phyloP scores from a whole-genome alignment of 1,284 basidiomycete species.

The Acaromyces ingoldii region DNA sequence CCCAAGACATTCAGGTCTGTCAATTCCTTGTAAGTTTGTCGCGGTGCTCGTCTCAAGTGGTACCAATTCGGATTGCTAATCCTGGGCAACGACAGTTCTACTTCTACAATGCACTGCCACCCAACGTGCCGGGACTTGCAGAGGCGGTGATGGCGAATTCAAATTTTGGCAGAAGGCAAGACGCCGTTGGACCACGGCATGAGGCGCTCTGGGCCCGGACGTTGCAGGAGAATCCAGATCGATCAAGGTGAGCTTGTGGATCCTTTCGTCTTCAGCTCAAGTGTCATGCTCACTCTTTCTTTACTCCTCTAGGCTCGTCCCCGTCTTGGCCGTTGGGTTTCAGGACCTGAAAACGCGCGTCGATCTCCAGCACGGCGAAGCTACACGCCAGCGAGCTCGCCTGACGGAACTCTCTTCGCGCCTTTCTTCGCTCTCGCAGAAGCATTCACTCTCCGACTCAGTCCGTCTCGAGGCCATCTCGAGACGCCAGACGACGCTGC shows the following conservation, averaged over 20 bases:
- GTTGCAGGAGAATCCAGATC: slow-evolving; percentile 44
- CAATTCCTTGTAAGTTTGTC: slow-evolving; percentile 25
- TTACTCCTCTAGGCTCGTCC: slow-evolving; percentile 32
- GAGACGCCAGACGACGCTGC: slow-evolving; percentile 34
- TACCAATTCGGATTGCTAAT: slow-evolving; percentile 3
- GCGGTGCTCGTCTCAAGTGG: background rate
- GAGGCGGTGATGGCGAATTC: slow-evolving; percentile 29
- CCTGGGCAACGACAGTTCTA: slow-evolving; percentile 12
- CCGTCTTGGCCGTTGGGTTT: slow-evolving; percentile 47
- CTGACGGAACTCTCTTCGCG: slow-evolving; percentile 19
- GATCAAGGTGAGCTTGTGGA: slow-evolving; percentile 17
- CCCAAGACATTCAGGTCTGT: slow-evolving; percentile 35
- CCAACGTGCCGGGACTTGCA: background rate
- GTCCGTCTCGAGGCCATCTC: slow-evolving; percentile 33
- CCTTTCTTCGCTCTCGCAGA: slow-evolving; percentile 28
- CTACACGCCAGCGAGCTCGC: slow-evolving; percentile 27
- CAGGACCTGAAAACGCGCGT: slow-evolving; percentile 38
- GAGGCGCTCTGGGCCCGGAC: slow-evolving; percentile 44
- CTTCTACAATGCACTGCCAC: slow-evolving; percentile 34
- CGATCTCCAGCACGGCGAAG: slow-evolving; percentile 33
- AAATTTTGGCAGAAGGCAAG: slow-evolving; percentile 31
- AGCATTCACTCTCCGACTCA: slow-evolving; percentile 36
- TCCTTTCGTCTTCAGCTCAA: background rate
- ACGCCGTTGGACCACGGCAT: slow-evolving; percentile 43
- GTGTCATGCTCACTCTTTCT: background rate